Percentiles rank a stretch among this genome's conserved stretches.
Evolutionary conservation across 192 early-diverging fungal species (phyloP).

Genomic region (Coemansia sp.): DNA sequence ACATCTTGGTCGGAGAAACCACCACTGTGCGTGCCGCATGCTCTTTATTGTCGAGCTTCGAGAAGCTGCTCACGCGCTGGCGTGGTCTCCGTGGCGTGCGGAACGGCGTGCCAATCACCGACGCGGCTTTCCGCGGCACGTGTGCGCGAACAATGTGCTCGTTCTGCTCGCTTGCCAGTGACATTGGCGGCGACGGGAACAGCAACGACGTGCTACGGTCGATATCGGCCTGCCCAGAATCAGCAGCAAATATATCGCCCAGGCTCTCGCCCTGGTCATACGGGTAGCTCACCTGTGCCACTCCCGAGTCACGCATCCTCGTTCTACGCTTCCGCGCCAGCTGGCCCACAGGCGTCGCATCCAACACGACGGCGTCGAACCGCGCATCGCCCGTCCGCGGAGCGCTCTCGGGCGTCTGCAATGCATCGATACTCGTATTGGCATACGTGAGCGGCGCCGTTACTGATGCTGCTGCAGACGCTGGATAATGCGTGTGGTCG

Average conservation of each 20-base stretch:
- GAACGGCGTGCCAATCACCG: constrained; percentile 27
- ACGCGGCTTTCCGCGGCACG: constrained; percentile 26
- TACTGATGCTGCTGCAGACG: too few species aligned
- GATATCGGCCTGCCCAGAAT: background rate
- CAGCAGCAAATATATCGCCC: constrained; percentile 37
- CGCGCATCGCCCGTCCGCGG: background rate
- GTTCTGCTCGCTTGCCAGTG: background rate
- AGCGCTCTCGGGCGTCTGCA: constrained; percentile 3
- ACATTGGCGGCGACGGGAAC: constrained; percentile 25
- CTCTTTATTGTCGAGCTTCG: constrained; percentile 3
- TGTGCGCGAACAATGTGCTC: background rate
- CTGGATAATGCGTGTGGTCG: background rate
- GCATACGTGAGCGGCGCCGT: too few species aligned
- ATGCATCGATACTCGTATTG: too few species aligned
- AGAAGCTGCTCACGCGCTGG: constrained; percentile 37
- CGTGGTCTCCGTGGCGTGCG: background rate
- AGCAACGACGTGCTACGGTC: background rate
- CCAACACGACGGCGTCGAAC: too few species aligned
- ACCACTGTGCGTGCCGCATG: background rate
- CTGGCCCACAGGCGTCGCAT: too few species aligned
- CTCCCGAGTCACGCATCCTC: constrained; percentile 1
- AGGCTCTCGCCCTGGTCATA: constrained; percentile 10
- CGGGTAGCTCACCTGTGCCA: background rate
- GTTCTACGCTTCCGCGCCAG: too few species aligned
- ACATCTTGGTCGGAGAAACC: constrained; percentile 10